phyloP scores from a whole-genome alignment of 2,329 filamentous ascomycete genomes.

The Cordyceps cicadae region DNA sequence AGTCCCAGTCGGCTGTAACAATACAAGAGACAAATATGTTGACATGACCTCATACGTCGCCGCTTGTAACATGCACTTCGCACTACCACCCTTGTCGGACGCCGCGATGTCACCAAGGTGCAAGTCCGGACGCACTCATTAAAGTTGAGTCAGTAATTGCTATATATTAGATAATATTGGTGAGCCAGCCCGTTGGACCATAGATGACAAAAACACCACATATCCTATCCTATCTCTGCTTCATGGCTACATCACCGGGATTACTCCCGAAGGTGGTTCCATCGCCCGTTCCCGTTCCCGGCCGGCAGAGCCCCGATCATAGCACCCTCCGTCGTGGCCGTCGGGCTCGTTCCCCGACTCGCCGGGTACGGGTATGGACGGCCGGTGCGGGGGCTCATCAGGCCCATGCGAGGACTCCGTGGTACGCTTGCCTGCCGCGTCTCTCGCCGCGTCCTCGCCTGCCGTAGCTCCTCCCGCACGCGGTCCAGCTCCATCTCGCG shows the following conservation, averaged over 20 bases:
- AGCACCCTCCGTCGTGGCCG: slow-evolving; percentile 22
- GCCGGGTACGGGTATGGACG: slow-evolving; percentile 25
- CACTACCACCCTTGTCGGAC: too few species aligned
- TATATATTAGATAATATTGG: too few species aligned
- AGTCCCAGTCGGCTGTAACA: slow-evolving; percentile 3
- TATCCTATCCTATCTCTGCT: neutral
- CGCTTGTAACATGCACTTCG: neutral
- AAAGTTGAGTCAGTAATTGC: too few species aligned
- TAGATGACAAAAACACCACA: neutral
- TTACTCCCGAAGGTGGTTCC: slow-evolving; percentile 36
- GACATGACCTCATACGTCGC: neutral
- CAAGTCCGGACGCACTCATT: too few species aligned
- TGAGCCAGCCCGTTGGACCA: too few species aligned
- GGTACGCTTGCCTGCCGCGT: slow-evolving; percentile 50
- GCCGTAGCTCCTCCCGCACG: slow-evolving; percentile 39
- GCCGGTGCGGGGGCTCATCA: slow-evolving; percentile 41
- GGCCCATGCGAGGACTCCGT: slow-evolving; percentile 45
- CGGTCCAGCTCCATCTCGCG: slow-evolving; percentile 43
- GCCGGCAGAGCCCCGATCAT: slow-evolving; percentile 17
- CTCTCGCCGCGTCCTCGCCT: slow-evolving; percentile 43
- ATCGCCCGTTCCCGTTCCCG: slow-evolving; percentile 32
- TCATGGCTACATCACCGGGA: neutral
- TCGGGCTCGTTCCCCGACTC: slow-evolving; percentile 45
- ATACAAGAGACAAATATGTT: slow-evolving; percentile 1
- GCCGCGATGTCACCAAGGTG: too few species aligned